A percentile compares a stretch with the other conserved stretches of the same genome.
Evolutionary conservation across 176 grass and related monocot genomes (phyloP).

Genomic region (Aegilops speltoides): DNA sequence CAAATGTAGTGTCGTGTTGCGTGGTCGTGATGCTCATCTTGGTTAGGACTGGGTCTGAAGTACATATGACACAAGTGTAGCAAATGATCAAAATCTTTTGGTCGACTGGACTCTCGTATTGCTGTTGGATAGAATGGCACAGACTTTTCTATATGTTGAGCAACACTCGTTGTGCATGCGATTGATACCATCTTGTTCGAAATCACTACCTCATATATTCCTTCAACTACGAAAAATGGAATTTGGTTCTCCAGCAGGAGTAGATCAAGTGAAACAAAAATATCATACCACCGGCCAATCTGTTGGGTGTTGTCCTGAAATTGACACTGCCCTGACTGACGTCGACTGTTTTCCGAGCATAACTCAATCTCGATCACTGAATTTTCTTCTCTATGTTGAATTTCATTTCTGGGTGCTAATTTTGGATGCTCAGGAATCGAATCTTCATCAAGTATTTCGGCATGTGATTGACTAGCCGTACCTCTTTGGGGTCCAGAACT

Average conservation of each 20-base stretch:
- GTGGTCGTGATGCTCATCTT: background rate
- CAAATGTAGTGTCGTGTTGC: background rate
- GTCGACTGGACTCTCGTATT: background rate
- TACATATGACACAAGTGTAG: background rate
- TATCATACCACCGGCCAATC: background rate
- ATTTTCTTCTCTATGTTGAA: too few species aligned
- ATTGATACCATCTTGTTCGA: background rate
- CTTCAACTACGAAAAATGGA: background rate
- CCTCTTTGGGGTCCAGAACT: fast-evolving
- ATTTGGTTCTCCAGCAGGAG: background rate
- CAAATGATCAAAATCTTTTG: slow-evolving; percentile 25
- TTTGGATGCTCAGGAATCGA: fast-evolving
- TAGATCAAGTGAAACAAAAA: background rate
- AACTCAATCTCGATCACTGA: background rate
- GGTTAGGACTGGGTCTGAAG: background rate
- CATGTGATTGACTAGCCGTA: fast-evolving
- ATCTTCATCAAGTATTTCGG: fast-evolving
- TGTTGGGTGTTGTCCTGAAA: background rate
- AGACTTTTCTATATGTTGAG: fast-evolving
- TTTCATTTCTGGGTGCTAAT: too few species aligned
- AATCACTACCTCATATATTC: background rate
- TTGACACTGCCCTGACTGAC: fast-evolving
- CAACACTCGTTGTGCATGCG: too few species aligned
- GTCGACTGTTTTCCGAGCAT: background rate
- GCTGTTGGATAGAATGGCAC: background rate